phyloP scores from a whole-genome alignment of 257 asterid genomes.

The Ligustrum vulgare region DNA sequence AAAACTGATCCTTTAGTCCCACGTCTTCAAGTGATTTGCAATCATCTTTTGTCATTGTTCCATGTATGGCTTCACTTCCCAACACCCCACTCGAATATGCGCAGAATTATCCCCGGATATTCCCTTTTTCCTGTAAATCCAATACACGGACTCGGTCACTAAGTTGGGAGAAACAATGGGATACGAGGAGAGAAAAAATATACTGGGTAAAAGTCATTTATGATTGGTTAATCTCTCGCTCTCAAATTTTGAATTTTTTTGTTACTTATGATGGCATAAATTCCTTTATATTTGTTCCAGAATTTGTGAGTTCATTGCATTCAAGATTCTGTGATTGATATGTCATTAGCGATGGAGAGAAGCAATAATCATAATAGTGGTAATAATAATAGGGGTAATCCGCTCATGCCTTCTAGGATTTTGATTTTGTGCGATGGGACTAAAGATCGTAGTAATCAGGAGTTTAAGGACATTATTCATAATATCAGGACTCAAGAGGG shows the following conservation, averaged over 20 bases:
- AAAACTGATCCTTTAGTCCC: background rate
- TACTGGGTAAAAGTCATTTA: background rate
- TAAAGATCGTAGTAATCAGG: slow-evolving; percentile 39
- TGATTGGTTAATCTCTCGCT: slow-evolving; percentile 14
- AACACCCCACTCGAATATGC: slow-evolving; percentile 24
- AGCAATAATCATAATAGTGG: slow-evolving; percentile 21
- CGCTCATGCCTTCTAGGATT: slow-evolving; percentile 43
- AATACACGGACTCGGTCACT: slow-evolving; percentile 5
- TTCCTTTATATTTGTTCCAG: slow-evolving; percentile 15
- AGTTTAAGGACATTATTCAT: slow-evolving; percentile 35
- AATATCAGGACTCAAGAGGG: slow-evolving; percentile 38
- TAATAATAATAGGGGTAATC: slow-evolving; percentile 16
- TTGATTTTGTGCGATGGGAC: slow-evolving; percentile 67
- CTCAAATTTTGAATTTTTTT: slow-evolving; percentile 4
- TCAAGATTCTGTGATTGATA: slow-evolving; percentile 13
- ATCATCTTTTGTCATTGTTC: slow-evolving; percentile 14
- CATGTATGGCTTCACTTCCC: slow-evolving; percentile 7
- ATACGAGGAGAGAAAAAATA: background rate
- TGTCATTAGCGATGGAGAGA: slow-evolving; percentile 36
- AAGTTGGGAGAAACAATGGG: slow-evolving; percentile 9
- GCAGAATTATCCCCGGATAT: slow-evolving; percentile 21
- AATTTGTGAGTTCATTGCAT: background rate
- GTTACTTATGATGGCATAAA: background rate
- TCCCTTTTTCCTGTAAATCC: slow-evolving; percentile 13
- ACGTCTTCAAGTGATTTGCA: background rate